Evolutionary conservation across 2,329 filamentous ascomycete genomes (phyloP), one percentile per base, ranked within the genome.

Genomic region (Aspergillus sp.): DNA sequence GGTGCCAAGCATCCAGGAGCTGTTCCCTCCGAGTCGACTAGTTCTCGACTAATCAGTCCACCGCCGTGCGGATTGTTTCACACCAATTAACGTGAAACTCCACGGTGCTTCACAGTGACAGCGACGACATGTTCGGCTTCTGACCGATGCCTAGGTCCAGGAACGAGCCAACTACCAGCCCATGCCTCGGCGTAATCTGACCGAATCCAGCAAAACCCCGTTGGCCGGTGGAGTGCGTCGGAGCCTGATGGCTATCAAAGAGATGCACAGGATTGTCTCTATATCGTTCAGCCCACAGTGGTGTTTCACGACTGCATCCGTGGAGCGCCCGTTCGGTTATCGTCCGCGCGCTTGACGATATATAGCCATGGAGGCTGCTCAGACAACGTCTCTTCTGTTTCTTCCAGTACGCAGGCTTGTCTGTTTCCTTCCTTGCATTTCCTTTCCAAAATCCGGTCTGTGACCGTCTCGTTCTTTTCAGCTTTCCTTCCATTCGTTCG

Each of bases 41-140:
- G 40, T 35, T 20, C 44, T 46, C 30, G 22, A 17, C 33, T 11
- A 35, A 33, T 19, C 44, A 42, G 49, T 59, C 54, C 53, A 55
- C 53, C 46, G 19, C 40, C 51, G 36, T 48, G 41, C 33, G 24
- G 20, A 14, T n/a, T 55, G 51, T 59, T 59, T 56, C 54, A 56
- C 46, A 36, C 43, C 50, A 57, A 60, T 61, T 42, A 57, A 60
- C 16, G 33, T 59, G 59, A 62, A 62, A 62, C 60, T 44, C 35
- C 24, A 45, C 44, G 51, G 52, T 50, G 58, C 58, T 56, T 60
- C 50, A 51, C 22, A 42, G 43, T 43, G 45, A 43, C 19, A 35
- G 16, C 41, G n/a, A 11, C 40, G 33, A 48, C 36, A 20, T 36
- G 13, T 8, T 50, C 41, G 40, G 41, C 33, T 44, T 45, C 14